These are phyloP conservation scores for Ogataea nitratoaversa DNA, from an alignment of 805 yeast genomes.

Conservation along the genomic window DNA sequence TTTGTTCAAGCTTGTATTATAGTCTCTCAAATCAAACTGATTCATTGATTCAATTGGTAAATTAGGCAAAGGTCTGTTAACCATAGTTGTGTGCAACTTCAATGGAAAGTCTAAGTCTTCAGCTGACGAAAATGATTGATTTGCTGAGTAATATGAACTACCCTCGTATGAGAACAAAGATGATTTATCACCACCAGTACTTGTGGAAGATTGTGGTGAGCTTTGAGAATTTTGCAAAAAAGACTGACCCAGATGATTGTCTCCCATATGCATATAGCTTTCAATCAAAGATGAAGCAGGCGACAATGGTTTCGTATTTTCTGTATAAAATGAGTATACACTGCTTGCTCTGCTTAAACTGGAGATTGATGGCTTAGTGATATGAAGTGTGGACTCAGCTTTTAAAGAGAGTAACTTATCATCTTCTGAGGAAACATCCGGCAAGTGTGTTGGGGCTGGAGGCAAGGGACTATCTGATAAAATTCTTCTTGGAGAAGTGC, in stretches of 20 bases:
- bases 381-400: too few relatives aligned
- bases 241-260: not conserved
- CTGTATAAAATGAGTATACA: conserved; percentile 1
- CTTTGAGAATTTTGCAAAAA: not conserved
- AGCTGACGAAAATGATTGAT: conserved; percentile 1
- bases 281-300: conserved; percentile 11
- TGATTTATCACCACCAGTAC: conserved; percentile 5
- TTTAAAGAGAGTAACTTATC: too few relatives aligned
- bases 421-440: not conserved
- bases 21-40: conserved; percentile 22
- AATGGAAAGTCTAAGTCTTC: not conserved
- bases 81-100: conserved; percentile 3
- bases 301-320: conserved; percentile 8
- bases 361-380: not conserved
- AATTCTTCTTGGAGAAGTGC: too few relatives aligned
- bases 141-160: not conserved
- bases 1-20: conserved; percentile 8
- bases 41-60: conserved; percentile 21
- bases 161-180: conserved; percentile 17
- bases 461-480: not conserved
- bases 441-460: not conserved
- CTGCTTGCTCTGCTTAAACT: not conserved
- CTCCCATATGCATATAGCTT: conserved; percentile 7
- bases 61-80: conserved; percentile 17
- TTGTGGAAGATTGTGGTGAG: conserved; percentile 2